A percentile compares a stretch with the other conserved stretches of the same genome.
These are phyloP conservation scores for Chalara sp. DNA, from an alignment of 2,329 filamentous ascomycete species.

Conservation along the genomic window DNA sequence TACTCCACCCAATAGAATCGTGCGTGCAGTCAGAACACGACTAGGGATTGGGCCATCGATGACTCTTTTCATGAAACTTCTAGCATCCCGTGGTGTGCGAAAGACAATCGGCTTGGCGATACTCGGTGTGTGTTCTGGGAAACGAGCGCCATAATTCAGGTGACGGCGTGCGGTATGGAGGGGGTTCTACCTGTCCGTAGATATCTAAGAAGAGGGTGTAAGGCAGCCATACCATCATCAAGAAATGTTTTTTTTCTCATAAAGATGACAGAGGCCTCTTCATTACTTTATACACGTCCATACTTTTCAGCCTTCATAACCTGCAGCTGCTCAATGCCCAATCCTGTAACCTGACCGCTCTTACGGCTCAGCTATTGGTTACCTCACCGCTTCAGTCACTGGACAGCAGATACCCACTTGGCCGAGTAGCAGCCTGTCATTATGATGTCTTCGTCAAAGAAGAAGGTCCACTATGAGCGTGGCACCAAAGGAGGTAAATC, in stretches of 20 bases:
- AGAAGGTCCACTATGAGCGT: constrained; percentile 20
- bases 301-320: not conserved
- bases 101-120: not conserved
- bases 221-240: not conserved
- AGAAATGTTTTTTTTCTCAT: not conserved
- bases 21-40: too few species aligned
- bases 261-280: not conserved
- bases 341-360: constrained; percentile 4
- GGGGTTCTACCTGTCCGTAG: not conserved
- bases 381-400: not conserved
- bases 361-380: not conserved
- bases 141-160: not conserved
- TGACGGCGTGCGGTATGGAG: not conserved
- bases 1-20: too few species aligned
- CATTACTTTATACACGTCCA: not conserved
- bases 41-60: too few species aligned
- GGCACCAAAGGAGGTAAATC: constrained; percentile 15
- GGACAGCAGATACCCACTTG: not conserved
- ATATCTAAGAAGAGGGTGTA: not conserved
- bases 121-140: not conserved
- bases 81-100: too few species aligned
- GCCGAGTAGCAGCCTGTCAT: constrained; percentile 1
- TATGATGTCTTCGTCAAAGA: constrained; percentile 19
- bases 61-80: too few species aligned
- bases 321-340: not conserved